Conservation (phyloP, 306 rosid genomes). For the Cajanus cajan region DNA sequence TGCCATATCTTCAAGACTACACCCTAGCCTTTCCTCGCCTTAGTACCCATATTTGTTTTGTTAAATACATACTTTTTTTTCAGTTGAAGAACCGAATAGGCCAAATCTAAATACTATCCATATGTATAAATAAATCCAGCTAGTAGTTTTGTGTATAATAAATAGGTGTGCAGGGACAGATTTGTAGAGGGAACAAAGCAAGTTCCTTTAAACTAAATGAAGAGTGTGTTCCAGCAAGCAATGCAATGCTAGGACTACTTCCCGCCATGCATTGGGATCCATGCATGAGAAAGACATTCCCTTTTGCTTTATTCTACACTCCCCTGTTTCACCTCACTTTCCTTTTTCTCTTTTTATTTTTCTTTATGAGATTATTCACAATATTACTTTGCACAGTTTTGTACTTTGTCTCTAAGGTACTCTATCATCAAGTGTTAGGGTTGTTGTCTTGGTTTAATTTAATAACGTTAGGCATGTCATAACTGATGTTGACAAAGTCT, state of each 20-base stretch:
- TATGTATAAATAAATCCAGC: conserved; percentile 37
- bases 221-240: conserved; percentile 59
- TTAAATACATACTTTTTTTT: conserved; percentile 9
- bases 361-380: neutral
- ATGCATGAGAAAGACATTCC: conserved; percentile 66
- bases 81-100: conserved; percentile 36
- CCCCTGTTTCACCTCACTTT: conserved; percentile 8
- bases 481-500: no score
- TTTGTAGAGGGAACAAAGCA: conserved; percentile 41
- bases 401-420: neutral
- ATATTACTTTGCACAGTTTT: neutral
- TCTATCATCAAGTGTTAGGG: no score
- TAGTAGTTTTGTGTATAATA: neutral
- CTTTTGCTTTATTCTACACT: conserved; percentile 51
- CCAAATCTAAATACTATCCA: conserved; percentile 35
- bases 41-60: conserved; percentile 29
- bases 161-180: conserved; percentile 31
- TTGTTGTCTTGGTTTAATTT: no score
- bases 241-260: conserved; percentile 47
- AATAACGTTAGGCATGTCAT: no score
- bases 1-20: neutral
- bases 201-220: conserved; percentile 58
- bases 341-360: conserved; percentile 17
- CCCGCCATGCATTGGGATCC: conserved; percentile 67
- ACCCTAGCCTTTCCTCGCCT: neutral